These are phyloP conservation scores for Mucor sp. DNA, from an alignment of 371 early-diverging fungal species.

Conservation along the genomic window DNA sequence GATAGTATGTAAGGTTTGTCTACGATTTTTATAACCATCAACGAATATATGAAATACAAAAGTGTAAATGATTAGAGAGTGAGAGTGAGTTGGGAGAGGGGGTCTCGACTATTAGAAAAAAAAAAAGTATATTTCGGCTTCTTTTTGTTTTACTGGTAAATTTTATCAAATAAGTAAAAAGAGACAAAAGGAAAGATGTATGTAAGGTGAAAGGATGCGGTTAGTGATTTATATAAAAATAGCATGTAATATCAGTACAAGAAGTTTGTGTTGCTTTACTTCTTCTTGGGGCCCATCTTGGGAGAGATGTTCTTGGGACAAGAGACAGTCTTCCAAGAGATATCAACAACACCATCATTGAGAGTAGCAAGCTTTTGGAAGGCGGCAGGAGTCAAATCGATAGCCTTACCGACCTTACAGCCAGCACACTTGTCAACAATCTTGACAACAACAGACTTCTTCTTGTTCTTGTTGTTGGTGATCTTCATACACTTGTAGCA, in stretches of 20 bases:
- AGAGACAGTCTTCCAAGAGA: conserved; percentile 43
- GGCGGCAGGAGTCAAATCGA: conserved; percentile 51
- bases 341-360: conserved; percentile 45
- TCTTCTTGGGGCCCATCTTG: conserved; percentile 26
- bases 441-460: conserved; percentile 39
- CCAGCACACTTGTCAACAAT: conserved; percentile 54
- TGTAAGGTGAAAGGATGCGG: not conserved
- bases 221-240: not conserved
- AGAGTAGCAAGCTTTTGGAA: conserved; percentile 43
- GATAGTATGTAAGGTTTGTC: not conserved
- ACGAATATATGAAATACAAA: not conserved
- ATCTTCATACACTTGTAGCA: conserved; percentile 59
- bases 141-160: not conserved
- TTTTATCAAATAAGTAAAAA: not conserved
- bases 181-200: not conserved
- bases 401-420: conserved; percentile 45
- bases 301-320: conserved; percentile 25
- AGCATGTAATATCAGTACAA: not conserved
- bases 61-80: not conserved
- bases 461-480: conserved; percentile 42
- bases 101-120: not conserved
- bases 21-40: not conserved
- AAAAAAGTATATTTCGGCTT: not conserved
- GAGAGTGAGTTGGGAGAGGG: not conserved
- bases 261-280: not conserved